Percentiles rank a stretch among this genome's conserved stretches.
phyloP scores from a whole-genome alignment of 2,329 filamentous ascomycete genomes.

The Calonectria hongkongensis region DNA sequence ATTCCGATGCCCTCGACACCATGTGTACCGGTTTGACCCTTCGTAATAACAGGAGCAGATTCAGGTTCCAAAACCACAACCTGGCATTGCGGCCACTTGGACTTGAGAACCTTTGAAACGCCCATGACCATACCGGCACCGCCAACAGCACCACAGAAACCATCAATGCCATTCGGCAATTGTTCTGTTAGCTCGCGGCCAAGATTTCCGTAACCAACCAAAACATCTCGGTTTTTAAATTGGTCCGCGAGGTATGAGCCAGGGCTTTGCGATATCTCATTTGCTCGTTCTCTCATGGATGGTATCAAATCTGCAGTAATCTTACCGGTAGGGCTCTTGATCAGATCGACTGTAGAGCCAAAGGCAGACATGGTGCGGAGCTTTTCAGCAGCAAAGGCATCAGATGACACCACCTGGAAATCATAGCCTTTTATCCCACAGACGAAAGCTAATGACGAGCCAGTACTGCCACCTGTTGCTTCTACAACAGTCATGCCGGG shows the following conservation, averaged over 20 bases:
- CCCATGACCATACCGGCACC: constrained; percentile 8
- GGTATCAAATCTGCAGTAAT: background rate
- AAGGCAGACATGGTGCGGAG: constrained; percentile 7
- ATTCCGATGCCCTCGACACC: constrained; percentile 10
- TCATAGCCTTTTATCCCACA: constrained; percentile 18
- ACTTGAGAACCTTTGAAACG: background rate
- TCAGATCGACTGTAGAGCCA: background rate
- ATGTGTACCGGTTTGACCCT: constrained; percentile 15
- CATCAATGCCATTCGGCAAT: background rate
- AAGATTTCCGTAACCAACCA: background rate
- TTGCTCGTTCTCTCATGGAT: background rate
- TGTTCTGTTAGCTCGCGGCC: constrained; percentile 6
- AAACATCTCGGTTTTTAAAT: constrained; percentile 10
- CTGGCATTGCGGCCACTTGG: background rate
- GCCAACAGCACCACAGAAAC: constrained; percentile 14
- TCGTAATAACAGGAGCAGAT: constrained; percentile 8
- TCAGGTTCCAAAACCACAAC: constrained; percentile 15
- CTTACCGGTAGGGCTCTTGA: constrained; percentile 1
- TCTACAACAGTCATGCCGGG: constrained; percentile 26
- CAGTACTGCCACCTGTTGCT: constrained; percentile 34
- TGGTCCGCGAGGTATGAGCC: constrained; percentile 1
- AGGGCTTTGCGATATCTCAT: background rate
- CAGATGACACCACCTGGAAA: background rate
- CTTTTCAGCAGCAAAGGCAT: constrained; percentile 17
- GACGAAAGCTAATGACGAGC: constrained; percentile 29